These are phyloP conservation scores for Phytopythium aichiense DNA, from an alignment of 352 stramenopile species.

Conservation along the genomic window DNA sequence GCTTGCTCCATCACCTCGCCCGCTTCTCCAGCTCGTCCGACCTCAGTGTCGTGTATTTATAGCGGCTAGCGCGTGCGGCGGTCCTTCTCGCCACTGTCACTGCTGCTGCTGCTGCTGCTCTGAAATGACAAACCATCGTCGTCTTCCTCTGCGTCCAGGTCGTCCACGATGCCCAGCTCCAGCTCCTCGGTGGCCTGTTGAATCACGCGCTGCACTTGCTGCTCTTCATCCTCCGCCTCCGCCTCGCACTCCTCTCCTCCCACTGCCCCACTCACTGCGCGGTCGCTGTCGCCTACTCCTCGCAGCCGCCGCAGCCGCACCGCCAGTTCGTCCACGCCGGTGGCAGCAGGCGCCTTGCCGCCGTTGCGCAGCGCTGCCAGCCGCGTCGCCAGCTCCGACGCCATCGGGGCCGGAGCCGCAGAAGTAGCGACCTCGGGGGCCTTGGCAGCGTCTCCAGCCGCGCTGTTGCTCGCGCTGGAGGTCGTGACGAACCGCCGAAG, in stretches of 20 bases:
- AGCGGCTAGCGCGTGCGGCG: background rate
- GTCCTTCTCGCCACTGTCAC: conserved; percentile 10
- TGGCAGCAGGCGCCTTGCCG: conserved; percentile 10
- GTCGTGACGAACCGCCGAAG: conserved; percentile 35
- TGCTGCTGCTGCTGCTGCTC: conserved; percentile 11
- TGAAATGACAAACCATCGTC: conserved; percentile 4
- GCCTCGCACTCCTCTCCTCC: background rate
- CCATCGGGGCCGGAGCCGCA: background rate
- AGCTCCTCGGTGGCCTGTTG: conserved; percentile 62
- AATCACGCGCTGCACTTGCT: conserved; percentile 40
- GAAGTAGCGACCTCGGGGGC: background rate
- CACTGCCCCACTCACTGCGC: background rate
- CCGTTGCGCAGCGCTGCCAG: conserved; percentile 54
- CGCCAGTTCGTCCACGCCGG: conserved; percentile 22
- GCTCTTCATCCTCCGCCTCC: conserved; percentile 9
- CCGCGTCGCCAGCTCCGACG: conserved; percentile 26
- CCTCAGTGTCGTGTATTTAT: background rate
- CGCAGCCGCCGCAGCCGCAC: conserved; percentile 40
- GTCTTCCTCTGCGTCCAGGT: conserved; percentile 16
- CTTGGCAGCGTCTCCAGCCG: background rate
- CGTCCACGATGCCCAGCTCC: conserved; percentile 41
- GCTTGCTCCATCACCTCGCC: conserved; percentile 14
- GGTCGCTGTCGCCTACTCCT: conserved; percentile 5
- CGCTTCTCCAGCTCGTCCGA: background rate
- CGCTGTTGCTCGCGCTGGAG: conserved; percentile 5